Evolutionary conservation across 116 monocot genomes (phyloP).

Genomic region (Dioscorea cayenensis): DNA sequence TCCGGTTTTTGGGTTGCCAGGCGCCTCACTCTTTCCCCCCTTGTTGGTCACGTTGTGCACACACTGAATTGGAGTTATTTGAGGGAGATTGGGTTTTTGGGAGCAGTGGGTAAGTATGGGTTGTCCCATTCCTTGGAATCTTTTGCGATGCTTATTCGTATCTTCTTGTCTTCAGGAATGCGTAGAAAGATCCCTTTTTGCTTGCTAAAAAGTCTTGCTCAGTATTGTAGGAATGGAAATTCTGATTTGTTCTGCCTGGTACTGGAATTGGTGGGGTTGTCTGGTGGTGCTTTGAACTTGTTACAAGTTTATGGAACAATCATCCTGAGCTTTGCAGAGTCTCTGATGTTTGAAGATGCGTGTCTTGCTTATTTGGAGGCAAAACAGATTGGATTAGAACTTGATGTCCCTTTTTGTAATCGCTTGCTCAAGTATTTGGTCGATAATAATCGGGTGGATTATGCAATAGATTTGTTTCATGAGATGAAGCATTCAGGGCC

Average conservation of each 20-base stretch:
- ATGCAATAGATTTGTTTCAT: slow-evolving; percentile 32
- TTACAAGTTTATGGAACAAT: slow-evolving; percentile 23
- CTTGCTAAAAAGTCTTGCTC: slow-evolving; percentile 24
- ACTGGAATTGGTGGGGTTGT: slow-evolving; percentile 13
- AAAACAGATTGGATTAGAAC: slow-evolving; percentile 22
- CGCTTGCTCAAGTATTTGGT: slow-evolving; percentile 48
- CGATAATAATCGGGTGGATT: slow-evolving; percentile 17
- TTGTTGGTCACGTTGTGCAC: slow-evolving; percentile 22
- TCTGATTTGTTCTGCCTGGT: slow-evolving; percentile 20
- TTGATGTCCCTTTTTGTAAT: slow-evolving; percentile 38
- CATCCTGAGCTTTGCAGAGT: slow-evolving; percentile 25
- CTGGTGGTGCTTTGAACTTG: slow-evolving; percentile 25
- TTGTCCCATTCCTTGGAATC: slow-evolving; percentile 26
- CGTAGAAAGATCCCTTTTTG: slow-evolving; percentile 15
- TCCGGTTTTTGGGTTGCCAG: background rate
- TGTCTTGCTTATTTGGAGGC: slow-evolving; percentile 21
- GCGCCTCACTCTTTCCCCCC: slow-evolving; percentile 7
- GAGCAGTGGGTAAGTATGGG: slow-evolving; percentile 27
- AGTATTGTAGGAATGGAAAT: slow-evolving; percentile 9
- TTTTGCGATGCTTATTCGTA: slow-evolving; percentile 30
- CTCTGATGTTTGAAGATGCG: slow-evolving; percentile 36
- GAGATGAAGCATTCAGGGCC: slow-evolving; percentile 42
- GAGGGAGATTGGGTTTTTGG: slow-evolving; percentile 22
- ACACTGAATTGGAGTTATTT: slow-evolving; percentile 25
- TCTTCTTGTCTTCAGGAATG: slow-evolving; percentile 24